These are phyloP conservation scores for Phlebiopsis gigantea DNA, from an alignment of 768 basidiomycete genomes.

Conservation along the genomic window DNA sequence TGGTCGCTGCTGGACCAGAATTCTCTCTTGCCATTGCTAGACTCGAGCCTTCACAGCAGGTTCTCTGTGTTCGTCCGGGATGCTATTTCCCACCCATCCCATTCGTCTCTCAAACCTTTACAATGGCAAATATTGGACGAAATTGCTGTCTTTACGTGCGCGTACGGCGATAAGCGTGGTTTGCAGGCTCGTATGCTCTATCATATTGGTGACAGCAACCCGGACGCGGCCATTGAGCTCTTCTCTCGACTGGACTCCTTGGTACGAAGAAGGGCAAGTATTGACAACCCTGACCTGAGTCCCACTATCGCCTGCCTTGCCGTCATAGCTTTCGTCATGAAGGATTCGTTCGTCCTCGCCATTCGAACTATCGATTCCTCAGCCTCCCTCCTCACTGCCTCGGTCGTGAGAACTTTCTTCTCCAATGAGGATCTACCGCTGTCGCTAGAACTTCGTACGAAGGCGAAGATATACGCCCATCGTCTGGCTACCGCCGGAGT, in stretches of 20 bases:
- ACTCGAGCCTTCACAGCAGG: constrained; percentile 33
- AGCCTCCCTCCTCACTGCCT: constrained; percentile 22
- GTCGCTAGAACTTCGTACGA: constrained; percentile 32
- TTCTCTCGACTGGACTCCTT: constrained; percentile 13
- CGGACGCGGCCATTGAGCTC: constrained; percentile 2
- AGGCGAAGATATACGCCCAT: constrained; percentile 39
- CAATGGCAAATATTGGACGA: constrained; percentile 31
- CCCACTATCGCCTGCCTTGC: constrained; percentile 41
- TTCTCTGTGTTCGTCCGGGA: constrained; percentile 33
- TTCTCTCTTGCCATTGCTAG: constrained; percentile 41
- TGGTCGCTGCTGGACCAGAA: constrained; percentile 42
- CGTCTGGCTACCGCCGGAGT: constrained; percentile 48
- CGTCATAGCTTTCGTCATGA: constrained; percentile 57
- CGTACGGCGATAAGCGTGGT: constrained; percentile 37
- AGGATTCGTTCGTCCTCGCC: constrained; percentile 43
- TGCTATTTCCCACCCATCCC: constrained; percentile 19
- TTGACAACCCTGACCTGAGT: background rate
- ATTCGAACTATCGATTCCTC: background rate
- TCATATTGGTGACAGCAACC: constrained; percentile 36
- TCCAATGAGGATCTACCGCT: constrained; percentile 25
- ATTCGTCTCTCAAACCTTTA: constrained; percentile 13
- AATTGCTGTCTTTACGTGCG: constrained; percentile 47
- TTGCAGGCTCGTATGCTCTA: constrained; percentile 45
- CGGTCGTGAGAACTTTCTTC: constrained; percentile 35
- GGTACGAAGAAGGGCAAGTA: constrained; percentile 14